Conservation (phyloP, 768 basidiomycete species). For the Russula vinacea region DNA sequence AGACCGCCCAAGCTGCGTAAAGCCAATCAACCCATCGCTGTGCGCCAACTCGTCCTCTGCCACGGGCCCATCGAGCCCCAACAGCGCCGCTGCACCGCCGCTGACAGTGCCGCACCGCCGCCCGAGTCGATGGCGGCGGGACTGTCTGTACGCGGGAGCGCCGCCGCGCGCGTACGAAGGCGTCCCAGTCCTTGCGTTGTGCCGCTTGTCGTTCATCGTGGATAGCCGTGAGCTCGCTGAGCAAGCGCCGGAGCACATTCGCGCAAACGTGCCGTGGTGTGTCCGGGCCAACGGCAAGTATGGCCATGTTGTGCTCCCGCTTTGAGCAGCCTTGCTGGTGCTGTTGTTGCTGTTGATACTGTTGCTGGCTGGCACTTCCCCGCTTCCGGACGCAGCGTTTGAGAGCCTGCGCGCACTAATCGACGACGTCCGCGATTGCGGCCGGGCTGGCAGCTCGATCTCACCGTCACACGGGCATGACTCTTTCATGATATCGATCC, state of each 20-base stretch:
- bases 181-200: slow-evolving; percentile 82
- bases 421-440: slow-evolving; percentile 19
- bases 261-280: slow-evolving; percentile 75
- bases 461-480: slow-evolving; percentile 43
- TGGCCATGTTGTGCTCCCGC: slow-evolving; percentile 42
- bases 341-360: background rate
- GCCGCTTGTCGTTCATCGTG: slow-evolving; percentile 75
- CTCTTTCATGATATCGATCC: slow-evolving; percentile 40
- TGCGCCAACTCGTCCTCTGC: slow-evolving; percentile 76
- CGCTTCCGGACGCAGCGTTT: slow-evolving; percentile 1
- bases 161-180: slow-evolving; percentile 55
- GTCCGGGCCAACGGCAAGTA: slow-evolving; percentile 57
- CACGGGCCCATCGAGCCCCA: slow-evolving; percentile 60
- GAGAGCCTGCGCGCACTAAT: background rate
- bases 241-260: slow-evolving; percentile 67
- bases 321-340: background rate
- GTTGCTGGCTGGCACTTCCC: background rate
- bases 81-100: slow-evolving; percentile 57
- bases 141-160: slow-evolving; percentile 52
- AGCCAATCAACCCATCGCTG: slow-evolving; percentile 82
- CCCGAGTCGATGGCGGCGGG: slow-evolving; percentile 30
- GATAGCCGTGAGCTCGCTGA: slow-evolving; percentile 72
- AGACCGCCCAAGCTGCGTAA: slow-evolving; percentile 81
- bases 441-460: slow-evolving; percentile 11
- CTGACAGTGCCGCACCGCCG: background rate